A percentile compares a stretch with the other conserved stretches of the same genome.
phyloP scores from a whole-genome alignment of 148 eudicot genomes.

The Rhododendron molle region DNA sequence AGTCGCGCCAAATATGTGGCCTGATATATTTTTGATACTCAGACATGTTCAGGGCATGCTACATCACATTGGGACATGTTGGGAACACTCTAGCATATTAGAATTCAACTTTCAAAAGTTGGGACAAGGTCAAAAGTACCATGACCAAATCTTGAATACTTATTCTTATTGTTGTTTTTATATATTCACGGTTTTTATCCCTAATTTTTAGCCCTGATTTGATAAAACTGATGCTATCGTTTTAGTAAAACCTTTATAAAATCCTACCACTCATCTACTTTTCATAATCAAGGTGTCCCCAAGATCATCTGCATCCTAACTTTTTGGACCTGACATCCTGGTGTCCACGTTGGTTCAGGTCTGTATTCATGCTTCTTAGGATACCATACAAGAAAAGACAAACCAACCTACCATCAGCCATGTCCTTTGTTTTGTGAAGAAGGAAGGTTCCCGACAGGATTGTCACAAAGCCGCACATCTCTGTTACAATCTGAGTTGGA shows the following conservation, averaged over 20 bases:
- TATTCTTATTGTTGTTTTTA: neutral
- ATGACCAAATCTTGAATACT: neutral
- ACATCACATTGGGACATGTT: neutral
- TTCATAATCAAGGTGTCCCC: neutral
- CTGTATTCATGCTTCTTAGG: neutral
- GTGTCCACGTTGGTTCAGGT: neutral
- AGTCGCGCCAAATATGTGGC: neutral
- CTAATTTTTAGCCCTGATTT: neutral
- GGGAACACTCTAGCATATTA: neutral
- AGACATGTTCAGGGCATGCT: neutral
- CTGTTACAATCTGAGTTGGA: conserved; percentile 76
- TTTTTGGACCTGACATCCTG: neutral
- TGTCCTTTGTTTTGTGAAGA: conserved; percentile 88
- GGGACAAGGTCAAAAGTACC: neutral
- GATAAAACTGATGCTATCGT: neutral
- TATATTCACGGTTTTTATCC: neutral
- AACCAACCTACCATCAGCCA: conserved; percentile 45
- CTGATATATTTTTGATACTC: neutral
- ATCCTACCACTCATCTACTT: neutral
- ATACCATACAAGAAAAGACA: neutral
- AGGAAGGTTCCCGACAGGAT: conserved; percentile 84
- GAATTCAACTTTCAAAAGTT: neutral
- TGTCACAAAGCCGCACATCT: conserved; percentile 89
- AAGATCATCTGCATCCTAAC: conserved; percentile 55
- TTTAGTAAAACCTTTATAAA: neutral